Conservation (phyloP, 2,329 filamentous ascomycete species). For the Juglanconis sp. region DNA sequence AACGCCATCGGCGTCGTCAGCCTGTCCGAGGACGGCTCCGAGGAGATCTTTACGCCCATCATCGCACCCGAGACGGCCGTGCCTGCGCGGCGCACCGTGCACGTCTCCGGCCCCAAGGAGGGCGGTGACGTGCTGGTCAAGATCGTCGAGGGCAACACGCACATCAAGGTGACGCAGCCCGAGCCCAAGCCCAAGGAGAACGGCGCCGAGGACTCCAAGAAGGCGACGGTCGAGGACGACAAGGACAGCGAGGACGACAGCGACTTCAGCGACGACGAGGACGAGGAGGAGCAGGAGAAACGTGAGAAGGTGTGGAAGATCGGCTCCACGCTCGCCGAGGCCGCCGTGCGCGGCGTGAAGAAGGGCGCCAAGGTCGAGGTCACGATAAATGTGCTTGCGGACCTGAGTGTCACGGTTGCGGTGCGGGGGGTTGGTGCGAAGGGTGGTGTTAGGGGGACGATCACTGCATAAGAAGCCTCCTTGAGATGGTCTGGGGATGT, state of each 20-base stretch:
- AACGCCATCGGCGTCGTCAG: constrained; percentile 86
- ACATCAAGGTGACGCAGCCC: constrained; percentile 91
- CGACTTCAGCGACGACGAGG: constrained; percentile 57
- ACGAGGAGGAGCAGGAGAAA: constrained; percentile 83
- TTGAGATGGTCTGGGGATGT: no score
- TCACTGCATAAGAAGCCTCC: constrained; percentile 22
- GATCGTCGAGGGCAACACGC: constrained; percentile 80
- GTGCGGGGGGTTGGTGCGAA: constrained; percentile 84
- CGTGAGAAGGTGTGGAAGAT: constrained; percentile 92
- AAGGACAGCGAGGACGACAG: constrained; percentile 63
- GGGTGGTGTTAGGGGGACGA: constrained; percentile 70
- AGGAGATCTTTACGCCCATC: constrained; percentile 76
- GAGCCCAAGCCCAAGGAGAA: constrained; percentile 72
- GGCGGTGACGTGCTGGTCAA: constrained; percentile 87
- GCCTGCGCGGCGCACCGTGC: constrained; percentile 79
- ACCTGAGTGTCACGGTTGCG: constrained; percentile 76
- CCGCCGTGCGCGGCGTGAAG: constrained; percentile 78
- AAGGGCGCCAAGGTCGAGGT: constrained; percentile 90
- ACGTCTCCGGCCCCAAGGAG: constrained; percentile 71
- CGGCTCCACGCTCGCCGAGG: constrained; percentile 78
- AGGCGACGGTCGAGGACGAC: constrained; percentile 53
- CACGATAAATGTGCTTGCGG: constrained; percentile 80
- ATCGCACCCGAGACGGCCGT: constrained; percentile 84
- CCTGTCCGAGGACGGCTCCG: constrained; percentile 50
- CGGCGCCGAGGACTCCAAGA: constrained; percentile 41